A percentile compares a stretch with the other conserved stretches of the same genome.
Evolutionary conservation across 1,284 basidiomycete genomes (phyloP).

Genomic region (Somion occarium): DNA sequence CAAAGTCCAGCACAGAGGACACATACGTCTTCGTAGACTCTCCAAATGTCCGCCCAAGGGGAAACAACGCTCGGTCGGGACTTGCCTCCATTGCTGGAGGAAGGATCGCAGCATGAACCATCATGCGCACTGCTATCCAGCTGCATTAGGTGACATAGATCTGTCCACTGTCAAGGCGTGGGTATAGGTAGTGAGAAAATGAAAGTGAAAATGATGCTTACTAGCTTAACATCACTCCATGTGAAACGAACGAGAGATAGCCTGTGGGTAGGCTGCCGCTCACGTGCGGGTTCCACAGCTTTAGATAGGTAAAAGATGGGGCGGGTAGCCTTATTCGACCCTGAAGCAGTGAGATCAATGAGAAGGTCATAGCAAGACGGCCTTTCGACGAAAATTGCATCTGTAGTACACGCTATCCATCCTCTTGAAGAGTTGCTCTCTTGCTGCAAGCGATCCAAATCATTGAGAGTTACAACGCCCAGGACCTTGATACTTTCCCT

Average conservation of each 20-base stretch:
- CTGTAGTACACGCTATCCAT: conserved; percentile 82
- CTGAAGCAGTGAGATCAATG: conserved; percentile 63
- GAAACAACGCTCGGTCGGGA: conserved; percentile 21
- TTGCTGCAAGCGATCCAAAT: conserved; percentile 53
- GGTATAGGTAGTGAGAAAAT: background rate
- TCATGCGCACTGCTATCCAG: conserved; percentile 35
- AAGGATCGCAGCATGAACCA: conserved; percentile 9
- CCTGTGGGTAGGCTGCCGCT: conserved; percentile 41
- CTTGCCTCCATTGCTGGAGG: conserved; percentile 12
- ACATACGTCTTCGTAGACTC: conserved; percentile 77
- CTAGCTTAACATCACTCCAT: conserved; percentile 75
- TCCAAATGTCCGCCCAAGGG: conserved; percentile 69
- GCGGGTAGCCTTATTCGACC: conserved; percentile 22
- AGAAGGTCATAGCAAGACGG: conserved; percentile 71
- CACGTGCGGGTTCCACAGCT: conserved; percentile 31
- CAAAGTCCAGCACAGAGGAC: conserved; percentile 73
- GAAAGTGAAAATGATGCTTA: conserved; percentile 27
- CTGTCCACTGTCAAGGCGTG: conserved; percentile 52
- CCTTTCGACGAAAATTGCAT: conserved; percentile 76
- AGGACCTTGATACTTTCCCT: conserved; percentile 59
- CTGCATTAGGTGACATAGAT: conserved; percentile 60
- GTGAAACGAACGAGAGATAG: conserved; percentile 65
- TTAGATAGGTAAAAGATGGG: conserved; percentile 63
- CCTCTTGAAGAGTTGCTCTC: conserved; percentile 57
- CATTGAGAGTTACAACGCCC: conserved; percentile 72